Evolutionary conservation across 2,329 filamentous ascomycete species (phyloP).

Genomic region (Pseudocercospora ulei): DNA sequence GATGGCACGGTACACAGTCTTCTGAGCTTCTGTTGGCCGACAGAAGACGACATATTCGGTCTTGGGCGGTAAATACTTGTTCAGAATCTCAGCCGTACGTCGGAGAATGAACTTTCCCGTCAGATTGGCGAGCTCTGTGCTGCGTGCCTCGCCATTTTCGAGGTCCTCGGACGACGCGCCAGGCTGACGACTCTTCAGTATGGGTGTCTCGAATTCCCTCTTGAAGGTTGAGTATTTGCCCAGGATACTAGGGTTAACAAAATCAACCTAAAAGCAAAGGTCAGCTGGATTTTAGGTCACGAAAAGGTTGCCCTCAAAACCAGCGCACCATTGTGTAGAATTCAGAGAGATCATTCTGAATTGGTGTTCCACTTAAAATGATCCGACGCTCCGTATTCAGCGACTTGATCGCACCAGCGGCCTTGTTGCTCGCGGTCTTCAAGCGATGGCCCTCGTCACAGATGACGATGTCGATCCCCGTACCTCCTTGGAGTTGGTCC

Average conservation of each 20-base stretch:
- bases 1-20: slow-evolving; percentile 53
- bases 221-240: slow-evolving; percentile 55
- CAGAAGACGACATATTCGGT: slow-evolving; percentile 60
- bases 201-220: slow-evolving; percentile 55
- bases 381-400: slow-evolving; percentile 53
- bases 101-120: slow-evolving; percentile 58
- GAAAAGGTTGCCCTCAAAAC: no score
- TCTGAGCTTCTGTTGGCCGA: slow-evolving; percentile 51
- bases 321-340: slow-evolving; percentile 60
- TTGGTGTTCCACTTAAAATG: slow-evolving; percentile 57
- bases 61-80: slow-evolving; percentile 57
- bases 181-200: slow-evolving; percentile 55
- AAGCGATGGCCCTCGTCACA: slow-evolving; percentile 60
- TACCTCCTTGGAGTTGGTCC: slow-evolving; percentile 53
- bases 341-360: slow-evolving; percentile 59
- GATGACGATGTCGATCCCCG: slow-evolving; percentile 58
- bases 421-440: slow-evolving; percentile 60
- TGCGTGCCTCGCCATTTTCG: slow-evolving; percentile 54
- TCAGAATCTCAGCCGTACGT: slow-evolving; percentile 56
- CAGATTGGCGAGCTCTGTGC: slow-evolving; percentile 51
- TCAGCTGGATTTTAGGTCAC: no score
- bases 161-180: slow-evolving; percentile 52
- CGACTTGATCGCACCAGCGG: slow-evolving; percentile 55
- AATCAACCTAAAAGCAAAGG: no score
- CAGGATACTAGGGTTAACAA: slow-evolving; percentile 57